phyloP scores from a whole-genome alignment of 163 green algal genomes.

The Coccomyxa subellipsoidea region DNA sequence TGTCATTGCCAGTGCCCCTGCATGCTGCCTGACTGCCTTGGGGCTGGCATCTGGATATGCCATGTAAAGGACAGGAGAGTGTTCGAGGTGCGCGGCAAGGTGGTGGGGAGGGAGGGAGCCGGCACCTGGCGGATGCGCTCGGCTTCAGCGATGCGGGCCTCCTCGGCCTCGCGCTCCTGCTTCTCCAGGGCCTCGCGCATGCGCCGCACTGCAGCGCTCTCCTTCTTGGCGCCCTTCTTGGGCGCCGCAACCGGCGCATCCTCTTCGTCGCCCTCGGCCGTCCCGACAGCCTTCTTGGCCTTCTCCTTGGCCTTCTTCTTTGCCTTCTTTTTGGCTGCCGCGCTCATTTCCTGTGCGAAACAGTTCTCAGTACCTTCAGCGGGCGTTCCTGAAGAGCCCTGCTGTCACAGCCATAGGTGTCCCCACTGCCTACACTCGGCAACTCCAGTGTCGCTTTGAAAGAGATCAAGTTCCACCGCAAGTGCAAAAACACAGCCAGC shows the following conservation, averaged over 20 bases:
- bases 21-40: no score
- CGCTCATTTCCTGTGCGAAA: slow-evolving; percentile 61
- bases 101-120: no score
- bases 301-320: slow-evolving; percentile 85
- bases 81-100: no score
- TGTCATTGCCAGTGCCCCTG: no score
- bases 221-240: slow-evolving; percentile 68
- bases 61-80: no score
- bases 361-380: not conserved
- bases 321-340: slow-evolving; percentile 83
- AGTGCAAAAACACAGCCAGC: not conserved
- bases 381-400: not conserved
- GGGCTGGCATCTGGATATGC: no score
- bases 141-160: slow-evolving; percentile 56
- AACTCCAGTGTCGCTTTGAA: no score
- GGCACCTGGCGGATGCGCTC: slow-evolving; percentile 37
- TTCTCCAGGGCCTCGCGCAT: slow-evolving; percentile 83
- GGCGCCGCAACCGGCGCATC: slow-evolving; percentile 28
- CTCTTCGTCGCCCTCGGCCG: slow-evolving; percentile 25
- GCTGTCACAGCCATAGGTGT: not conserved
- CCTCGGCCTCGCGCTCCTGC: slow-evolving; percentile 78
- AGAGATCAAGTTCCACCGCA: no score
- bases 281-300: slow-evolving; percentile 67
- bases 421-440: not conserved
- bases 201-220: slow-evolving; percentile 65